Evolutionary conservation across 2,329 filamentous ascomycete species (phyloP), one percentile per base, ranked within the genome.

Genomic region (Emydomyces testavorans): DNA sequence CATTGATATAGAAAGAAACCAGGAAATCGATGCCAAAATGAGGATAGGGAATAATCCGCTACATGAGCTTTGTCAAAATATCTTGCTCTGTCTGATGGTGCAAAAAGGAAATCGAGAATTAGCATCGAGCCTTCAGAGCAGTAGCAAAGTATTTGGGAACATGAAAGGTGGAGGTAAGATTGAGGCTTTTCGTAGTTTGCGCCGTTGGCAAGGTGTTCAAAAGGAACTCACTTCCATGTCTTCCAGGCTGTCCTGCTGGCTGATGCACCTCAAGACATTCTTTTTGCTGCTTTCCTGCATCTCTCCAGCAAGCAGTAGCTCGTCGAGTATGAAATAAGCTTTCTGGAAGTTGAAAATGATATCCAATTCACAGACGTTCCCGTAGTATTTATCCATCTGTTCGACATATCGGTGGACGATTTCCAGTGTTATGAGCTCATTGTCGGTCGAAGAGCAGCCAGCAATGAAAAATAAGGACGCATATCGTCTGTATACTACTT

Each of bases 271-370:
- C 54, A 98, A 71, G 34, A 98, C 88, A 62, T 96, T 96, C 80
- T 98, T 98, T 74, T 96, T 98, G 68, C 90, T 96, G 69, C 88
- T 96, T 71, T 98, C 92, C 69, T 98, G 92, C 71, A 98, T 80
- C 69, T 98, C 92, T 52, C 92, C 92, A 4, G 92, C 92, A 57
- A 98, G 75, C 56, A 98, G 75, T 53, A 98, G 77, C 71, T 98
- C 92, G 65, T 98, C 92, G 39, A 98, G 79, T 58, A 98, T 98
- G 70, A 96, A 98, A 70, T 98, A 98, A 51, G 92, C 92, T 70
- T 98, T 98, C 59, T 94, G 94, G 68, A 98, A 98, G 66, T 94
- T 96, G 78, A 98, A 98, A 67, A 98, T 98, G 70, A 96, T 95
- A 67, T 96, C 89, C 55, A 98, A 79, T 72, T 98, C 92, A 80